phyloP scores from a whole-genome alignment of 257 asterid species.

The Avicennia marina region DNA sequence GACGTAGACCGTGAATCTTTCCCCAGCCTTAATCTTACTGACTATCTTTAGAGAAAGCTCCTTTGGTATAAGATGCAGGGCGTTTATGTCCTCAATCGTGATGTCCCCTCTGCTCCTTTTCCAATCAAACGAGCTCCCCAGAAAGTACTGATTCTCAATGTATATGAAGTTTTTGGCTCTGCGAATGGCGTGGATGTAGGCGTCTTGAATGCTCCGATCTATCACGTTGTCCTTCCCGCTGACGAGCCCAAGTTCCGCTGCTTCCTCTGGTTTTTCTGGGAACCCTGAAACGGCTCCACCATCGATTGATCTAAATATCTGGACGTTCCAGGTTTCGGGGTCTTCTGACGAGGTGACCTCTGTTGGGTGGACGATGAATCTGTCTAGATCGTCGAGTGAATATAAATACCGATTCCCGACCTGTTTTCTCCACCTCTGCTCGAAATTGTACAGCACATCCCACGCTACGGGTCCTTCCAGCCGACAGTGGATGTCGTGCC shows the following conservation, averaged over 20 bases:
- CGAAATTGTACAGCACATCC: slow-evolving; percentile 90
- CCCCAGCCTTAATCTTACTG: slow-evolving; percentile 64
- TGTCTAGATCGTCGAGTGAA: slow-evolving; percentile 39
- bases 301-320: slow-evolving; percentile 82
- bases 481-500: slow-evolving; percentile 89
- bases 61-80: slow-evolving; percentile 69
- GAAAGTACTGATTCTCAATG: slow-evolving; percentile 83
- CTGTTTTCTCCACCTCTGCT: slow-evolving; percentile 84
- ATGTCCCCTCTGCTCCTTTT: slow-evolving; percentile 16
- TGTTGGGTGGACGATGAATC: slow-evolving; percentile 35
- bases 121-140: slow-evolving; percentile 93
- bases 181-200: slow-evolving; percentile 79
- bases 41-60: slow-evolving; percentile 78
- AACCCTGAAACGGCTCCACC: slow-evolving; percentile 63
- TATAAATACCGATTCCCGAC: slow-evolving; percentile 40
- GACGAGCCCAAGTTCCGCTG: slow-evolving; percentile 48
- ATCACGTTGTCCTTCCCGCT: slow-evolving; percentile 61
- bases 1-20: slow-evolving; percentile 63
- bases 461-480: slow-evolving; percentile 89
- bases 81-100: slow-evolving; percentile 51
- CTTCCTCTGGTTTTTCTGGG: slow-evolving; percentile 45
- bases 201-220: slow-evolving; percentile 86
- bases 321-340: slow-evolving; percentile 70
- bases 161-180: slow-evolving; percentile 77
- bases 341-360: slow-evolving; percentile 35